Evolutionary conservation across 495 filamentous ascomycete species (phyloP), one percentile per base, ranked within the genome.

Genomic region (Massariosphaeria phaeospora): DNA sequence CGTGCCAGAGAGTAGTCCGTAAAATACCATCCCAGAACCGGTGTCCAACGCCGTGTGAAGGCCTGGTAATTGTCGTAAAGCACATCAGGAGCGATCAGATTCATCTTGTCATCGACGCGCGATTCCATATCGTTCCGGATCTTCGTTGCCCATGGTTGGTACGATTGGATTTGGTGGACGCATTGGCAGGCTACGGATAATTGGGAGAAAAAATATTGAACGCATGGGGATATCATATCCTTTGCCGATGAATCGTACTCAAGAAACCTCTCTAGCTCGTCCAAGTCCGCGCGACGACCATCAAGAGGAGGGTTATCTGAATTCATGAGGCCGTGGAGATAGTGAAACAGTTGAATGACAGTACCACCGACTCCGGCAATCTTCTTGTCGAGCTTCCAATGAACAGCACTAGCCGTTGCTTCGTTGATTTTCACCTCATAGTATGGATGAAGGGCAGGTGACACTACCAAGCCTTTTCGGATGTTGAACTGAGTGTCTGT

Each of bases 141-240:
- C 0, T 48, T 56, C 13, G 47, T 40, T 15, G 73, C 76, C 72
- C 75, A 78, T 0, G 75, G 76, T 20, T 74, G 72, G 61, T 66
- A 77, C 11, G 72, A 54, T 5, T 71, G 55, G 6, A 81, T 13
- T 52, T 81, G 73, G 11, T 65, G 65, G 10, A 64, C 31, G 45
- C 70, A 72, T 49, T 77, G 48, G 2, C 67, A 58, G 3, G 76
- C 33, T 24, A 81, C 66, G 2, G 75, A 69, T 0, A 79, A 57
- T 4, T 78, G 70, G 1, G 71, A 68, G 26, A 81, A 64, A 0
- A 63, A 24, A 9, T 47, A 42, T 2, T 66, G 65, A 15, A 78
- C 43, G 15, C 41, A 65, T 3, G 61, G 18, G 0, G 77, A 77
- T 6, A 81, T 33, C 1, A 75, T 36, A 13, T 71, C 55, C 21